Conservation (phyloP, 2,329 filamentous ascomycete genomes). For the Penicillium hordei region DNA sequence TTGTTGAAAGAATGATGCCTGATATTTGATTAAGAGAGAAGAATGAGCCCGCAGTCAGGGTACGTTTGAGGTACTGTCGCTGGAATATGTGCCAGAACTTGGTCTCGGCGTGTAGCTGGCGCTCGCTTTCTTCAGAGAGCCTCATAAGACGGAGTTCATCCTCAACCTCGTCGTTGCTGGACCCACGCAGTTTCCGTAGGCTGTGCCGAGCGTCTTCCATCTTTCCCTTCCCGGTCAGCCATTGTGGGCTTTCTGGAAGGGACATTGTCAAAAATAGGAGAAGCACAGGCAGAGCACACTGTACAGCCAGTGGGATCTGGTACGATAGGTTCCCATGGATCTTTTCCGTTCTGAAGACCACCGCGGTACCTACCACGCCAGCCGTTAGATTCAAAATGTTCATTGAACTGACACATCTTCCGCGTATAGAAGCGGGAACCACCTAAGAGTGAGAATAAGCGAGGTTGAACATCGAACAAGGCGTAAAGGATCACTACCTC, state of each 20-base stretch:
- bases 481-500: constrained; percentile 22
- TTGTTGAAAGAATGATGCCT: constrained; percentile 39
- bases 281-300: constrained; percentile 35
- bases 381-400: constrained; percentile 35
- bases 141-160: constrained; percentile 35
- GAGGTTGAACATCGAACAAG: neutral
- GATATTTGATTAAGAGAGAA: constrained; percentile 40
- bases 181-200: constrained; percentile 35
- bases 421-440: constrained; percentile 35
- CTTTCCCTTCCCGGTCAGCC: constrained; percentile 33
- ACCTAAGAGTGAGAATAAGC: constrained; percentile 19
- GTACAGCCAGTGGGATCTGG: constrained; percentile 39
- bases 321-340: constrained; percentile 30
- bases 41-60: constrained; percentile 38
- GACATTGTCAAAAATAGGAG: constrained; percentile 31
- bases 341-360: constrained; percentile 35
- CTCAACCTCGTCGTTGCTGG: constrained; percentile 31
- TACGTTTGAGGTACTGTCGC: constrained; percentile 36
- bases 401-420: constrained; percentile 32
- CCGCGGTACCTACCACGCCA: constrained; percentile 34
- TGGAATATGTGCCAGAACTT: constrained; percentile 41
- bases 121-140: constrained; percentile 29
- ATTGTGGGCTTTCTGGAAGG: constrained; percentile 38
- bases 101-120: constrained; percentile 24
- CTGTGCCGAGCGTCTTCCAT: constrained; percentile 31